A percentile compares a stretch with the other conserved stretches of the same genome.
Conservation (phyloP, 306 rosid species). For the Morella rubra region DNA sequence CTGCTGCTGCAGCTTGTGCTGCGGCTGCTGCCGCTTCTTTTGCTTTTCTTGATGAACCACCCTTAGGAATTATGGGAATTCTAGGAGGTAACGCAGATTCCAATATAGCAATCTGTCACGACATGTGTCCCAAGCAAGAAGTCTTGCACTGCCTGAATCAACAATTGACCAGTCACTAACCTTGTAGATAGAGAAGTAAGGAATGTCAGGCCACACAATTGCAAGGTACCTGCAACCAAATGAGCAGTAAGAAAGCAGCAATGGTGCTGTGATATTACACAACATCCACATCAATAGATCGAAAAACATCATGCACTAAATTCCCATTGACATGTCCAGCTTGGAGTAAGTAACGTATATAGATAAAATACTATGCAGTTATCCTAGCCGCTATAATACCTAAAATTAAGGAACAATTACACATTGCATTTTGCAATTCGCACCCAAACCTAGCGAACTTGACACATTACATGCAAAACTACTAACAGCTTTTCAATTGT, state of each 20-base stretch:
- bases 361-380: no score
- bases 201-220: slow-evolving; percentile 98
- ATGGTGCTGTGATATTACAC: slow-evolving; percentile 1
- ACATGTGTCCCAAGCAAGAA: slow-evolving; percentile 98
- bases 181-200: slow-evolving; percentile 94
- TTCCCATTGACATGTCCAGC: no score
- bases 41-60: slow-evolving; percentile 84
- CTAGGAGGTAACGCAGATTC: slow-evolving; percentile 84
- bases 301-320: background rate
- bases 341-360: no score
- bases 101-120: slow-evolving; percentile 93
- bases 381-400: no score
- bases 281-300: slow-evolving; percentile 17
- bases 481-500: no score
- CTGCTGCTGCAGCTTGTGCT: slow-evolving; percentile 96
- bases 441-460: no score
- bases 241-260: slow-evolving; percentile 33
- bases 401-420: no score
- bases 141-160: slow-evolving; percentile 99
- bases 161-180: slow-evolving; percentile 95
- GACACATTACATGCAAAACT: no score
- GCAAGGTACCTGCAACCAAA: slow-evolving; percentile 80
- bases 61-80: slow-evolving; percentile 79
- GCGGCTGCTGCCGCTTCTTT: slow-evolving; percentile 97
- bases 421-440: no score